Evolutionary conservation across 2,329 filamentous ascomycete genomes (phyloP).

Genomic region (Cladosporium sp.): DNA sequence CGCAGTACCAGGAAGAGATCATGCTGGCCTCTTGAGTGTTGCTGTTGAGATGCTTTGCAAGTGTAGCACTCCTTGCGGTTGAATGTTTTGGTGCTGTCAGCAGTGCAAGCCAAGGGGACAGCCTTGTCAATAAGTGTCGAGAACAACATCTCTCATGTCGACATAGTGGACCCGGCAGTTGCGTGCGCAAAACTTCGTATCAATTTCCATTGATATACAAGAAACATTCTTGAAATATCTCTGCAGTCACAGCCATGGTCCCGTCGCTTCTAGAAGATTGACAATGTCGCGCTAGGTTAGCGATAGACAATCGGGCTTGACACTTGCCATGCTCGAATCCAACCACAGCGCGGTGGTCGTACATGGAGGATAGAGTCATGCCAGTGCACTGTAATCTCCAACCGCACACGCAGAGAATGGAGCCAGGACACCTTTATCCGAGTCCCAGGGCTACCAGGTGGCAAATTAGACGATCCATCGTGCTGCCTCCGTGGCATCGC

Average conservation of each 20-base stretch:
- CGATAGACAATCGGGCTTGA: not conserved
- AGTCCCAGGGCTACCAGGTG: not conserved
- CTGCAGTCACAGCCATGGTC: not conserved
- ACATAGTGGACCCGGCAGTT: not conserved
- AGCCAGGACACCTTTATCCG: not conserved
- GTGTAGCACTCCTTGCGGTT: not conserved
- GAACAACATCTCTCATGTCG: not conserved
- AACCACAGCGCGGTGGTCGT: not conserved
- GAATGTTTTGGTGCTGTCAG: too few relatives aligned
- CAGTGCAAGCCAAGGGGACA: not conserved
- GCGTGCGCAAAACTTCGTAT: not conserved
- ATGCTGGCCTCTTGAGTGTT: not conserved
- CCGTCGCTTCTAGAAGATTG: not conserved
- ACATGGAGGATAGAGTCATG: not conserved
- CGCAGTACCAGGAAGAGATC: not conserved
- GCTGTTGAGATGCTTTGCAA: not conserved
- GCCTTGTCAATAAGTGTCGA: not conserved
- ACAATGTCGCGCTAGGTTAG: not conserved
- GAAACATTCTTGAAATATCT: not conserved
- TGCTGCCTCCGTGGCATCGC: not conserved
- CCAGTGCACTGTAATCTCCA: not conserved
- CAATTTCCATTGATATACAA: not conserved
- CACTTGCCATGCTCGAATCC: not conserved
- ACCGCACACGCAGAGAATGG: not conserved
- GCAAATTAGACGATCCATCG: slow-evolving; percentile 9